These are phyloP conservation scores for Marchantia polymorpha DNA, from an alignment of 225 moss, liverwort and hornwort species.

Conservation along the genomic window DNA sequence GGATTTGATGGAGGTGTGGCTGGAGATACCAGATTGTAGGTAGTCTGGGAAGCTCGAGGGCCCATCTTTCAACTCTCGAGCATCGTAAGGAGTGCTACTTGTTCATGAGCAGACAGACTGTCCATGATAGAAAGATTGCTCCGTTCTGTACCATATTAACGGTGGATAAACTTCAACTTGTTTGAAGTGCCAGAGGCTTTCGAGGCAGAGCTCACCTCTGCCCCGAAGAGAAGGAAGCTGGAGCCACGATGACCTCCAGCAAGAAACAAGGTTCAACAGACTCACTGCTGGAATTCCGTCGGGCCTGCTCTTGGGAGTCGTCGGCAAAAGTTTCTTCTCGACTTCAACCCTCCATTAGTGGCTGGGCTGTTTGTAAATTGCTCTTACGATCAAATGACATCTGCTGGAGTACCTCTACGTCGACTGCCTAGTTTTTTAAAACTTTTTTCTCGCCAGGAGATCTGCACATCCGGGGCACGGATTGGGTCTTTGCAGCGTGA, in stretches of 20 bases:
- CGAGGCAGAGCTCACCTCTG: background rate
- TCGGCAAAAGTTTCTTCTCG: background rate
- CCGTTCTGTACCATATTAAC: background rate
- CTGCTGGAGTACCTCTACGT: background rate
- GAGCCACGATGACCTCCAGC: no score
- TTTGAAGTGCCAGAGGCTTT: background rate
- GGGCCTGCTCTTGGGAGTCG: background rate
- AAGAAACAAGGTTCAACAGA: background rate
- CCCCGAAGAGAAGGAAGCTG: background rate
- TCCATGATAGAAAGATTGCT: background rate
- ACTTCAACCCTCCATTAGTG: background rate
- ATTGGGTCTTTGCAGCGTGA: background rate
- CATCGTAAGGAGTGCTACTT: background rate
- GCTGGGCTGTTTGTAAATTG: conserved; percentile 1
- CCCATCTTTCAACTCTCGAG: no score
- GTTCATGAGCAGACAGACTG: background rate
- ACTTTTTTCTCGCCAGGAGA: background rate
- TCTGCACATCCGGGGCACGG: no score
- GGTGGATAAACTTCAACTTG: background rate
- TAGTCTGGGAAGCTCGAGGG: no score
- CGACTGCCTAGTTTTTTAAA: background rate
- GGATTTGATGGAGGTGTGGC: no score
- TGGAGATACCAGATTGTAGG: no score
- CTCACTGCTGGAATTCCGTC: background rate
- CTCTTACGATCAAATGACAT: background rate